Base-by-base conservation (phyloP, 768 basidiomycete species). In the Dacryopinax primogenitus region DNA sequence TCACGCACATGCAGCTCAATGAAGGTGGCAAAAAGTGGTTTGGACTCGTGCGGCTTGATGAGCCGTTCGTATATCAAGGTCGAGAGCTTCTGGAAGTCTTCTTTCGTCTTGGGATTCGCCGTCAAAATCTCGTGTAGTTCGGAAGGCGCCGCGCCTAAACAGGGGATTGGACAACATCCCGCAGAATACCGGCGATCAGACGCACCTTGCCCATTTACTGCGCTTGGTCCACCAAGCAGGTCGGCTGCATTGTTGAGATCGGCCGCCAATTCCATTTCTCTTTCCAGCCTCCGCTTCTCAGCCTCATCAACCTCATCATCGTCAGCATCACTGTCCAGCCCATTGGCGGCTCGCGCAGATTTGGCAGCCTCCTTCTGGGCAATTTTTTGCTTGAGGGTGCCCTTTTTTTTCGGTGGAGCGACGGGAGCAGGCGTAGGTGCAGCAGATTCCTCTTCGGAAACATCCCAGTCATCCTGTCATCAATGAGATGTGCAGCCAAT, bases 401-500 rank as follows among this genome's bases (percentile, higher is more conserved):
- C 92, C 77, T 93, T 96, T 78, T 96, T 95, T 79, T 90, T 91
- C 1, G 86, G 84, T 2, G 90, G 86, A 18, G 86, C 85, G 51
- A 79, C 82, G 0, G 83, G 69, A 1, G 77, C 73, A 6, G 79
- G 74, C 3, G 78, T 72, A 1, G 82, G 63, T 41, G 79, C 74
- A 3, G 80, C 75, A 58, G 82, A 76, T 67, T 77, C 78, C 71
- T 78, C 78, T 63, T 85, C 83, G 0, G 88, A 88, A 34, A 80
- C 89, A 70, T 98, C 94, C 95, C 95, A 98, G 76, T 96, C 94
- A 75, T 90, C 92, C 92, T 95, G 21, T 36, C 18, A 36, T 21
- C 28, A 7, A 62, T 39, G 23, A 35, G 13, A 67, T 68, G 68
- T 45, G 62, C 34, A 47, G 68, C 67, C 30, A 64, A 37, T 28